Conservation (phyloP, 2,329 filamentous ascomycete genomes). For the Lomentospora prolificans region DNA sequence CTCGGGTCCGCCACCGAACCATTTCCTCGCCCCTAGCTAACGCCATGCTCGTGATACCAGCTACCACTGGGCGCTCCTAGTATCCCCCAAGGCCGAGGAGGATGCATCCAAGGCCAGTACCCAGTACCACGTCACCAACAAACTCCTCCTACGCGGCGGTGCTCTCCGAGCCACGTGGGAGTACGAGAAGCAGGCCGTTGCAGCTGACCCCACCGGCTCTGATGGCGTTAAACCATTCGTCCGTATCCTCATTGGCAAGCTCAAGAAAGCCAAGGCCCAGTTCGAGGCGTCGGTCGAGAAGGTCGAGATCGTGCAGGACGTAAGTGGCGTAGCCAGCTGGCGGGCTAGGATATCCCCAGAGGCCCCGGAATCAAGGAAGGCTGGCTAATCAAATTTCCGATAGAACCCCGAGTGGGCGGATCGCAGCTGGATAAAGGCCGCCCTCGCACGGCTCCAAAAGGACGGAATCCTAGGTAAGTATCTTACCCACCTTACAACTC, state of each 20-base stretch:
- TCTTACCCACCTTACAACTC: background rate
- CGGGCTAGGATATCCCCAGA: too few relatives aligned
- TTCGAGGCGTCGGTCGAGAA: constrained; percentile 1
- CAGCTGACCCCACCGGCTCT: background rate
- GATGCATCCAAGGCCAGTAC: background rate
- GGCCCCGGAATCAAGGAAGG: too few relatives aligned
- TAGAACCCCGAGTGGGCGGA: background rate
- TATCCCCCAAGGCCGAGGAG: background rate
- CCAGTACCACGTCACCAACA: background rate
- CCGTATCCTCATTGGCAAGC: background rate
- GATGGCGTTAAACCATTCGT: background rate
- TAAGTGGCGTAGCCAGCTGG: background rate
- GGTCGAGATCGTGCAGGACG: background rate
- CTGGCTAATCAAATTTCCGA: background rate
- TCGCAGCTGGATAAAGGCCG: background rate
- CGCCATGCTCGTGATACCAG: background rate
- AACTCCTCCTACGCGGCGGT: background rate
- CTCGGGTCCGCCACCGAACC: too few relatives aligned
- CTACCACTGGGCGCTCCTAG: background rate
- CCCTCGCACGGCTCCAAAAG: background rate
- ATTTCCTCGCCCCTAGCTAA: too few relatives aligned
- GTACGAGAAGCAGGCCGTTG: background rate
- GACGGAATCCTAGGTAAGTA: background rate
- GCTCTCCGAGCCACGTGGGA: background rate
- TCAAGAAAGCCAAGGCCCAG: background rate